Conservation (phyloP, 495 filamentous ascomycete species). For the Tuber borchii region DNA sequence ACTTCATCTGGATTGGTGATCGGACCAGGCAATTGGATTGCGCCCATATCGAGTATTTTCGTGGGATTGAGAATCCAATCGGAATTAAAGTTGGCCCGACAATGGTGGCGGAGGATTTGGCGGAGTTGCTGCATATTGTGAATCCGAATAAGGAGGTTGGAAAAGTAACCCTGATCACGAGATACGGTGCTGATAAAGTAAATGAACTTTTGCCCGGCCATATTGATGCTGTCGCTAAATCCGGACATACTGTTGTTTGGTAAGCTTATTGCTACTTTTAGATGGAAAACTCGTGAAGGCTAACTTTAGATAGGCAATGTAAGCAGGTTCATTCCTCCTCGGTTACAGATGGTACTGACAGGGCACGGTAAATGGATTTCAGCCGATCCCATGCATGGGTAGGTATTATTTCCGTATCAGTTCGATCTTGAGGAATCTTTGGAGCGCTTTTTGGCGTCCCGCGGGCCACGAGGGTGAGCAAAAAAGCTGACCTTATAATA, state of each 20-base stretch:
- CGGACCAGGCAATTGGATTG: slow-evolving; percentile 86
- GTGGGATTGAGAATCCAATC: slow-evolving; percentile 88
- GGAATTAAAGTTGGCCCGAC: slow-evolving; percentile 92
- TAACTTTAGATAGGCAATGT: slow-evolving; percentile 27
- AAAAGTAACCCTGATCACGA: slow-evolving; percentile 91
- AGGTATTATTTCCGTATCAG: slow-evolving; percentile 16
- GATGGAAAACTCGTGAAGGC: not conserved
- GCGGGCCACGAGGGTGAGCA: not conserved
- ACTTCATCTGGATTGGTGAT: slow-evolving; percentile 98
- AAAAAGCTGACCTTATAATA: slow-evolving; percentile 7
- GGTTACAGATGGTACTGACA: not conserved
- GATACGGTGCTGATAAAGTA: slow-evolving; percentile 77
- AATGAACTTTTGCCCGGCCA: slow-evolving; percentile 64
- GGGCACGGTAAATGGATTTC: not conserved
- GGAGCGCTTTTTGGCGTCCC: not conserved
- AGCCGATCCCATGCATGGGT: slow-evolving; percentile 93
- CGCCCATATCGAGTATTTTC: slow-evolving; percentile 95
- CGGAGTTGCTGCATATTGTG: slow-evolving; percentile 68
- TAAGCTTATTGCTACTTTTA: not conserved
- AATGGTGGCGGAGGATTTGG: slow-evolving; percentile 66
- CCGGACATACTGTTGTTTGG: slow-evolving; percentile 79
- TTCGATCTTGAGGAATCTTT: not conserved
- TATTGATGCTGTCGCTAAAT: slow-evolving; percentile 75
- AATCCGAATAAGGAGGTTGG: slow-evolving; percentile 76
- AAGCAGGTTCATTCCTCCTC: not conserved